Conservation (phyloP, 495 filamentous ascomycete genomes). For the Parmelia sp. region DNA sequence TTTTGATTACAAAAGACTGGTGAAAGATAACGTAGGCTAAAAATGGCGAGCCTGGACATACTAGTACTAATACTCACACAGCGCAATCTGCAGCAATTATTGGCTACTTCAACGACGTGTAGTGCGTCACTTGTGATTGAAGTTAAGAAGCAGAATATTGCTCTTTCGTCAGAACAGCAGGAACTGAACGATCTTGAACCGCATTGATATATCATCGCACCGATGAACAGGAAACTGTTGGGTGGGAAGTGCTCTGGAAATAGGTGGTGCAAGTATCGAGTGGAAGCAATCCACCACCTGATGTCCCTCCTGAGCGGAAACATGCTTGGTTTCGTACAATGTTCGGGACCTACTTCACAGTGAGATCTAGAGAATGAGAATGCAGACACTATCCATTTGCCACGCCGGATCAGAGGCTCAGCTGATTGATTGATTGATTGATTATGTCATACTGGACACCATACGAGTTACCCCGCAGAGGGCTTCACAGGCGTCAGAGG, state of each 20-base stretch:
- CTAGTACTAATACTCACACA: constrained; percentile 24
- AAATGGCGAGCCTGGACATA: constrained; percentile 9
- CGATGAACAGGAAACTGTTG: neutral
- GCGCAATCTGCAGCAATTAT: constrained; percentile 44
- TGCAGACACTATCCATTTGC: neutral
- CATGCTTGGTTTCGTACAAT: neutral
- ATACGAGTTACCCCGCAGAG: too few relatives aligned
- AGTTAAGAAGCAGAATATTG: constrained; percentile 47
- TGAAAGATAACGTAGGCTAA: constrained; percentile 47
- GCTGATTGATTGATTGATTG: too few relatives aligned
- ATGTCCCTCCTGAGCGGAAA: neutral
- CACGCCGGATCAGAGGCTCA: neutral
- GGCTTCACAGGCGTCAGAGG: too few relatives aligned
- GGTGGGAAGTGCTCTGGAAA: neutral
- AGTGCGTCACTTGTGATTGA: constrained; percentile 49
- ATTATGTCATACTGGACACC: too few relatives aligned
- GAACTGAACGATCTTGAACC: constrained; percentile 45
- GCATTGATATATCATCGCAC: neutral
- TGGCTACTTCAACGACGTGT: constrained; percentile 50
- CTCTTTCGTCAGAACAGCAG: constrained; percentile 45
- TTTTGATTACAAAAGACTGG: constrained; percentile 55
- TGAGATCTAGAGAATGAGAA: neutral
- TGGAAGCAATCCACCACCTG: neutral
- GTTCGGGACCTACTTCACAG: neutral
- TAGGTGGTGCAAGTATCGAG: neutral